These are phyloP conservation scores for Cytospora schulzeri DNA, from an alignment of 2,329 filamentous ascomycete species.

Conservation along the genomic window DNA sequence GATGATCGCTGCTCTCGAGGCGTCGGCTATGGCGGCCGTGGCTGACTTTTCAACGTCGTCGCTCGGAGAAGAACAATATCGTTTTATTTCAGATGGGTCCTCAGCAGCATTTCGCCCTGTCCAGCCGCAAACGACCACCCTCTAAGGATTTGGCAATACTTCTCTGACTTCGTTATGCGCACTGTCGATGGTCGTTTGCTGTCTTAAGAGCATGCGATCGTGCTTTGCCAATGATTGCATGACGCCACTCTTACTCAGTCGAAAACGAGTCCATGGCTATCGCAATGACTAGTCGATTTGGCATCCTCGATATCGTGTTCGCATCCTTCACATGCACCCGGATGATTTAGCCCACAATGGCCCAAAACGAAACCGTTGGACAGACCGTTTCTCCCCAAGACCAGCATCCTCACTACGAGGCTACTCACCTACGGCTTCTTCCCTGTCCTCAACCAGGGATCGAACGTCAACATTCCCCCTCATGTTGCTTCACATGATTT, in stretches of 20 bases:
- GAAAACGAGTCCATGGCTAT: background rate
- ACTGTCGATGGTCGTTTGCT: background rate
- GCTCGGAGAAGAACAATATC: no score
- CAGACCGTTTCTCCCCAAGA: background rate
- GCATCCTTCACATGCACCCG: background rate
- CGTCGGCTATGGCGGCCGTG: background rate
- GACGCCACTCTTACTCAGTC: background rate
- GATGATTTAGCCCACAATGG: background rate
- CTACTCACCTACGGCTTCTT: background rate
- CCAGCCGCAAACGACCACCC: background rate
- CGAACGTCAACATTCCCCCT: background rate
- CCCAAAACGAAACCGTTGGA: background rate
- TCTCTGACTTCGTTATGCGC: background rate
- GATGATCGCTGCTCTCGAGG: background rate
- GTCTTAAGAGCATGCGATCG: background rate
- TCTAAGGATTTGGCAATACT: no score
- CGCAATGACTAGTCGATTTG: background rate
- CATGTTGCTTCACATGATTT: background rate
- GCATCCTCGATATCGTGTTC: background rate
- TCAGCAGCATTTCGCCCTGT: background rate
- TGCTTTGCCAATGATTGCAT: background rate
- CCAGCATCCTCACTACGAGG: background rate
- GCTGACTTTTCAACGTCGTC: background rate
- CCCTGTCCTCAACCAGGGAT: background rate
- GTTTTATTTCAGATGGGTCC: no score